These are phyloP conservation scores for Aspergillus luchuensis DNA, from an alignment of 2,329 filamentous ascomycete genomes.

Conservation along the genomic window DNA sequence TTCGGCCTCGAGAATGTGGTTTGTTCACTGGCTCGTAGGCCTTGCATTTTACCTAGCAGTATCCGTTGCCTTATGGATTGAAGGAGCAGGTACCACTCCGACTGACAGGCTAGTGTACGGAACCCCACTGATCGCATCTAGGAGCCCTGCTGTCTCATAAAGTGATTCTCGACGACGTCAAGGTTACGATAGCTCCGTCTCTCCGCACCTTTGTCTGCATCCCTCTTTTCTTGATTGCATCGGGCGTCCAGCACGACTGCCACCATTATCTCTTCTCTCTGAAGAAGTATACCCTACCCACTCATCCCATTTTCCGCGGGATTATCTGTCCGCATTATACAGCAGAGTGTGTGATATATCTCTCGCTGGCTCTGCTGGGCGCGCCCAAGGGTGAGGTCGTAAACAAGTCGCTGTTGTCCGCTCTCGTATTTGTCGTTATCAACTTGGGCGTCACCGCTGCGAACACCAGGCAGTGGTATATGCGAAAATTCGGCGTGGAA, in stretches of 20 bases:
- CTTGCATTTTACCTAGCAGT: conserved; percentile 74
- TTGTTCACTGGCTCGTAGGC: conserved; percentile 79
- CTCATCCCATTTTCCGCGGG: conserved; percentile 68
- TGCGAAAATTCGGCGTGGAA: conserved; percentile 69
- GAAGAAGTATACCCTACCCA: conserved; percentile 80
- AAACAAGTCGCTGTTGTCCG: conserved; percentile 74
- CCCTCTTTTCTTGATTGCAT: conserved; percentile 69
- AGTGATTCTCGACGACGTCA: conserved; percentile 38
- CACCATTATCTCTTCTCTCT: conserved; percentile 70
- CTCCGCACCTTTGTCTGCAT: conserved; percentile 59
- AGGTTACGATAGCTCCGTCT: conserved; percentile 43
- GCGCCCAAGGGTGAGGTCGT: conserved; percentile 67
- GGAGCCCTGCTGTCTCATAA: conserved; percentile 37
- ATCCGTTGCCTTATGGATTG: conserved; percentile 78
- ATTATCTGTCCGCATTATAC: conserved; percentile 89
- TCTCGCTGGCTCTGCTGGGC: conserved; percentile 71
- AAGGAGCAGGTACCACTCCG: conserved; percentile 66
- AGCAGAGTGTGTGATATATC: conserved; percentile 81
- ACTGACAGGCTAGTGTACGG: not conserved
- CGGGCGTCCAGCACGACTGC: conserved; percentile 71
- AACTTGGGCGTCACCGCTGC: conserved; percentile 82
- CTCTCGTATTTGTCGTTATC: conserved; percentile 69
- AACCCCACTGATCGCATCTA: conserved; percentile 17
- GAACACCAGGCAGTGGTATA: conserved; percentile 79
- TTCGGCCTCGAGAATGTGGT: conserved; percentile 77